Base-by-base conservation (phyloP, 495 filamentous ascomycete species). In the Tuber aestivum region DNA sequence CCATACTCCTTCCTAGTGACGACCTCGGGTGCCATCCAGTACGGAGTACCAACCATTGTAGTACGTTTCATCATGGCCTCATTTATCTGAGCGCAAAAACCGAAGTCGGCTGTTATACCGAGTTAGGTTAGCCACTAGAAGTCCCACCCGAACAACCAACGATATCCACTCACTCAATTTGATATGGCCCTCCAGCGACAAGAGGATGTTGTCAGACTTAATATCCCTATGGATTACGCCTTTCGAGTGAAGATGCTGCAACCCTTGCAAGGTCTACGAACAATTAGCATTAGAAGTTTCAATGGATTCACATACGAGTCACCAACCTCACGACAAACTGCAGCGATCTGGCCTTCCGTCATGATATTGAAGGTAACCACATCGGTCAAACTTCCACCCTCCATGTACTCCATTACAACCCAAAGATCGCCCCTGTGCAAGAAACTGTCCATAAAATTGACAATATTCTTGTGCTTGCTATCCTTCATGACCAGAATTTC, bases 341-440 rank as follows among this genome's bases (percentile, higher is more conserved):
- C 92, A 20, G 95, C 94, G 83, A 99, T 99, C 85, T 99, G 95
- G 14, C 92, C 92, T 83, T 99, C 95, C 32, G 90, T 92, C 95
- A 99, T 98, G 76, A 97, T 95, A 84, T 99, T 99, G 85, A 95
- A 98, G 18, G 95, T 98, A 50, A 99, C 95, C 40, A 99, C 95
- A 85, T 99, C 95, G 3, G 95, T 99, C 83, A 99, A 85, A 85
- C 94, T 97, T 45, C 95, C 95, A 70, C 95, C 95, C 83, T 99
- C 95, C 95, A 99, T 99, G 79, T 94, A 99, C 83, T 99, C 95
- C 95, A 99, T 99, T 41, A 98, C 94, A 20, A 99, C 95, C 95
- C 95, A 99, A 61, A 99, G 85, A 83, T 99, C 95, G 32, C 95
- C 90, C 6, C 89, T 88, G 50, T 94, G 91, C 35, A 99, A 86